Evolutionary conservation across 192 early-diverging fungal genomes (phyloP).

Genomic region (Gonapodya sp.): DNA sequence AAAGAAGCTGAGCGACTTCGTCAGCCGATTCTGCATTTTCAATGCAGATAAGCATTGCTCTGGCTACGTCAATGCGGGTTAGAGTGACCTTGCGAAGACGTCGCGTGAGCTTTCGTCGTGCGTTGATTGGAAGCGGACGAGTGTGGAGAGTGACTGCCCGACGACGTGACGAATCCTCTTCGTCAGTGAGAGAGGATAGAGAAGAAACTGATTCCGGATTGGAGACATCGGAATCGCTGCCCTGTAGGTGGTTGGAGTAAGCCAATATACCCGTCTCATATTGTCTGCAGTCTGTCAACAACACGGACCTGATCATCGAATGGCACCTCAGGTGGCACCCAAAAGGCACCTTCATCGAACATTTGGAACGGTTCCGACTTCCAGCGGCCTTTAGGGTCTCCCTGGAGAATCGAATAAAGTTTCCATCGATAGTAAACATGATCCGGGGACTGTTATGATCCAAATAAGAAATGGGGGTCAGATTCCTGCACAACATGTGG

Average conservation of each 20-base stretch:
- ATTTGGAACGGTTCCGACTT: constrained; percentile 71
- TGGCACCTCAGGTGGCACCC: constrained; percentile 72
- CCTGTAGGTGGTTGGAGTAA: background rate
- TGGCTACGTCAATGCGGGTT: constrained; percentile 47
- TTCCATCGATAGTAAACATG: constrained; percentile 91
- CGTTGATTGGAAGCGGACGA: constrained; percentile 2
- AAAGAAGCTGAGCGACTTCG: constrained; percentile 62
- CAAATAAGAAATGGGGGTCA: background rate
- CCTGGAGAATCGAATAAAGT: constrained; percentile 77
- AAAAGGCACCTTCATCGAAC: constrained; percentile 69
- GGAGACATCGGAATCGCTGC: constrained; percentile 17
- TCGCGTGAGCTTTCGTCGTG: constrained; percentile 19
- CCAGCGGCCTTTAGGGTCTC: constrained; percentile 67
- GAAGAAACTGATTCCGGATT: constrained; percentile 24
- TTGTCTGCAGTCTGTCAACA: background rate
- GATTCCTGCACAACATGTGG: constrained; percentile 9
- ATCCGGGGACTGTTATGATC: constrained; percentile 41
- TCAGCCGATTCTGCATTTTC: constrained; percentile 73
- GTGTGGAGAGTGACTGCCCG: constrained; percentile 8
- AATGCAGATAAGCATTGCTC: constrained; percentile 74
- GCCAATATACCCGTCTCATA: background rate
- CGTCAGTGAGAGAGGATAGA: background rate
- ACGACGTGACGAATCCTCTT: background rate
- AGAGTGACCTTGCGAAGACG: constrained; percentile 18
- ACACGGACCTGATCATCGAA: constrained; percentile 53